Base-by-base conservation (phyloP, 352 stramenopile genomes). In the Globisporangium echinulatum region DNA sequence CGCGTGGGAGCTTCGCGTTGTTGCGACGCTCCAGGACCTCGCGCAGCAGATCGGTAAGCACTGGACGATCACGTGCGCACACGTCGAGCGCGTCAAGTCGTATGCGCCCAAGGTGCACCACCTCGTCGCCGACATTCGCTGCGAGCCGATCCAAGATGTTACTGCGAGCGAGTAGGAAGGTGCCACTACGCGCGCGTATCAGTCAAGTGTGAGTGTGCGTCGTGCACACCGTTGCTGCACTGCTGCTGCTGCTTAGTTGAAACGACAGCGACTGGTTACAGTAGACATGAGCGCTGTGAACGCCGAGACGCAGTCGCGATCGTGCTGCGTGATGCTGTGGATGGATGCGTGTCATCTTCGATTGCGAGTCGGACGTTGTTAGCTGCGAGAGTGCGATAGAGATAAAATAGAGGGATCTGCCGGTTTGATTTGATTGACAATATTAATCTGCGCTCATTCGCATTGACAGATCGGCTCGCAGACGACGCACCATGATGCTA, bases 21-120 rank as follows among this genome's bases (percentile, higher is more conserved):
- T 90, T 14, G 38, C 58, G 38, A 75, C 78, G 40, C 81, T 95
- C 50, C 37, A 55, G 2, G 40, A 63, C 42, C 63, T 97, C 3
- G 83, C 78, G 0, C 50, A 65, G 33, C 55, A 70, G n/a, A 64
- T 62, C 33, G 79, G 75, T 5, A 88, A 84, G 49, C 51, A 60
- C 43, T 96, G 86, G 87, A 66, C 46, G 11, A 85, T 97, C 53
- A 78, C 85, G 53, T 95, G 86, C 58, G 64, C 77, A 39, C 88
- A 97, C 61, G 74, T 97, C 4, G 90, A 97, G 71, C 74, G 74
- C 42, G 92, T 98, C 63, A 98, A 98, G 69, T 94, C 79, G 52
- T 97, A 97, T 64, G 90, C 91, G 14, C 92, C 92, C 0, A 90
- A 90, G 58, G 87, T 98, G 38, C 74, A 91, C 58, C 92, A 98